A percentile compares a stretch with the other conserved stretches of the same genome.
Evolutionary conservation across 202 grass and related monocot genomes (phyloP).

Genomic region (Carex arenaria): DNA sequence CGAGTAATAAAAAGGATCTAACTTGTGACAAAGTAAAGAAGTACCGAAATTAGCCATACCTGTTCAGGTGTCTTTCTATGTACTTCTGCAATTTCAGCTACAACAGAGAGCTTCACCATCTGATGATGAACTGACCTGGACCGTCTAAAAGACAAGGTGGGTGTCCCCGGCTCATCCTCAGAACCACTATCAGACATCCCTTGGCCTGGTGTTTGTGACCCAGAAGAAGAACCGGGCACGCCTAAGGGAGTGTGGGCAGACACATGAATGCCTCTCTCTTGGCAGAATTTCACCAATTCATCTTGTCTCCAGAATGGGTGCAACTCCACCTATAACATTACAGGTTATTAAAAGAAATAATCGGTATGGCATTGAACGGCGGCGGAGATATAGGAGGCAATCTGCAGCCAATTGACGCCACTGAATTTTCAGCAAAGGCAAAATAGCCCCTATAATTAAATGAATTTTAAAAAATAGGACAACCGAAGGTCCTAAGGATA

Average conservation of each 20-base stretch:
- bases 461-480: not conserved
- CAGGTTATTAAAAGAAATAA: not conserved
- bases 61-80: conserved; percentile 43
- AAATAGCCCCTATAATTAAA: not conserved
- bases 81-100: conserved; percentile 31
- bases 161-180: conserved; percentile 42
- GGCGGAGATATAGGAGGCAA: not conserved
- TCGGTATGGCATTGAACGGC: not conserved
- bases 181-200: conserved; percentile 44
- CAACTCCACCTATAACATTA: conserved; percentile 33
- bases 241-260: conserved; percentile 44
- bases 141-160: conserved; percentile 36
- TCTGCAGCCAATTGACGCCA: not conserved
- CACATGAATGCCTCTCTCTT: conserved; percentile 47
- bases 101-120: conserved; percentile 42
- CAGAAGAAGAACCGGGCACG: conserved; percentile 26
- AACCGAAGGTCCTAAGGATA: not conserved
- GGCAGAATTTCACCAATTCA: conserved; percentile 38
- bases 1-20: not conserved
- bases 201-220: conserved; percentile 7
- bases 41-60: not conserved
- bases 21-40: not conserved
- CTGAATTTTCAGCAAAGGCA: not conserved
- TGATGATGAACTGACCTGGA: conserved; percentile 40
- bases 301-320: conserved; percentile 48